A percentile compares a stretch with the other conserved stretches of the same genome.
Conservation (phyloP, 768 basidiomycete genomes). For the Sarcodon sp. region DNA sequence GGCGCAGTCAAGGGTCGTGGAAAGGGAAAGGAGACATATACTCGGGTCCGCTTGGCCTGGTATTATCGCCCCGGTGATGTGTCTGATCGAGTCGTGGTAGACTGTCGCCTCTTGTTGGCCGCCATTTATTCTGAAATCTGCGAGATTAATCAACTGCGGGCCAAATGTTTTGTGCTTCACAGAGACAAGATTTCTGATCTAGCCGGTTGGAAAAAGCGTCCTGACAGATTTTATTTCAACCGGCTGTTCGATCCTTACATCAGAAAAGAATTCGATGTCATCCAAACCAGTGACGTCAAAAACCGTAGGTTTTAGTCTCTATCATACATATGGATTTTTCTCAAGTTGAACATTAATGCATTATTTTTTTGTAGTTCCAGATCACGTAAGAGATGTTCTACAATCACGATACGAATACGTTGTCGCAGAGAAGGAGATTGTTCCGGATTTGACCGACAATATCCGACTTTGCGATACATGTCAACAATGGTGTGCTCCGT, state of each 20-base stretch:
- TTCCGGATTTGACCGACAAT: constrained; percentile 79
- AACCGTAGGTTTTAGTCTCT: constrained; percentile 54
- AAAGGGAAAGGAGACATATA: constrained; percentile 54
- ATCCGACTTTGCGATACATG: constrained; percentile 83
- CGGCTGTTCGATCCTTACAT: constrained; percentile 96
- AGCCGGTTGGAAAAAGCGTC: constrained; percentile 85
- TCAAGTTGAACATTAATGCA: constrained; percentile 1
- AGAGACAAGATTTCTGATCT: constrained; percentile 92
- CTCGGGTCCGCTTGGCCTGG: constrained; percentile 86
- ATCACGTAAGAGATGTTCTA: constrained; percentile 66
- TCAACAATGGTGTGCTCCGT: constrained; percentile 83
- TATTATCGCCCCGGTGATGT: constrained; percentile 97
- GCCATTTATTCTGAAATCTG: constrained; percentile 95
- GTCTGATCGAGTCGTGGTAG: constrained; percentile 80
- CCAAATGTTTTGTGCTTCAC: constrained; percentile 88
- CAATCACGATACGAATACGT: constrained; percentile 86
- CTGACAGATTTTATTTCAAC: constrained; percentile 94
- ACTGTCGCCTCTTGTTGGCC: constrained; percentile 85
- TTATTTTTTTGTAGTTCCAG: constrained; percentile 47
- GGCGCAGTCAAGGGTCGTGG: constrained; percentile 43
- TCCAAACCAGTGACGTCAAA: constrained; percentile 72
- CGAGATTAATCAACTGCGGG: constrained; percentile 88
- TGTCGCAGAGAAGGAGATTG: constrained; percentile 87
- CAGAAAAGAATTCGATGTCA: constrained; percentile 95
- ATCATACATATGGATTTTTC: constrained; percentile 1